A percentile compares a stretch with the other conserved stretches of the same genome.
Evolutionary conservation across 2,329 filamentous ascomycete species (phyloP).

Genomic region (Microcyclosporella mali): DNA sequence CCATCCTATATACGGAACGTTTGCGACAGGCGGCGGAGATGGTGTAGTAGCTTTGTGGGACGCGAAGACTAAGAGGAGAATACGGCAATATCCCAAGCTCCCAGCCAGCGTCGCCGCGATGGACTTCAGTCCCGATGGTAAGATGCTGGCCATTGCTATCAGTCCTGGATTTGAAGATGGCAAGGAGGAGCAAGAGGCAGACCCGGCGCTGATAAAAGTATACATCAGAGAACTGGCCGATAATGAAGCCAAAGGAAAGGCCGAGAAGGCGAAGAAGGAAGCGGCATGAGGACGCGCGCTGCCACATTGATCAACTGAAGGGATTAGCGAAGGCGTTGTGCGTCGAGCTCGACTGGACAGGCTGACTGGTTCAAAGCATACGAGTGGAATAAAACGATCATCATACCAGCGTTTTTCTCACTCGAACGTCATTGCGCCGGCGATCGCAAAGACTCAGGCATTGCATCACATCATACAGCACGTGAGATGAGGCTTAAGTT

Average conservation of each 20-base stretch:
- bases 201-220: slow-evolving; percentile 65
- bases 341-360: background rate
- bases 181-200: slow-evolving; percentile 68
- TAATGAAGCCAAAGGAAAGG: slow-evolving; percentile 67
- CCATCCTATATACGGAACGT: slow-evolving; percentile 75
- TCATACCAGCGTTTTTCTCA: no score
- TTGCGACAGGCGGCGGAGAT: slow-evolving; percentile 84
- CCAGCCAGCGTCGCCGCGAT: slow-evolving; percentile 70
- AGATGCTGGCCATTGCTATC: slow-evolving; percentile 69
- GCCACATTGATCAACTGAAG: background rate
- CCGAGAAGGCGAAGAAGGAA: slow-evolving; percentile 18
- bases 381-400: no score
- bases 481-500: no score
- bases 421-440: no score
- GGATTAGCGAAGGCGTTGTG: background rate
- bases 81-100: slow-evolving; percentile 83
- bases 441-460: no score
- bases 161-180: slow-evolving; percentile 87
- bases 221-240: slow-evolving; percentile 79
- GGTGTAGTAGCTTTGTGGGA: slow-evolving; percentile 93
- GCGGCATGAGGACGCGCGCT: background rate
- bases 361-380: background rate
- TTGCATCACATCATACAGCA: no score
- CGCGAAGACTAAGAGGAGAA: slow-evolving; percentile 79
- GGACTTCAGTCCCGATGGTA: slow-evolving; percentile 71